phyloP scores from a whole-genome alignment of 495 filamentous ascomycete genomes.

The Tuber microsphaerosporum region DNA sequence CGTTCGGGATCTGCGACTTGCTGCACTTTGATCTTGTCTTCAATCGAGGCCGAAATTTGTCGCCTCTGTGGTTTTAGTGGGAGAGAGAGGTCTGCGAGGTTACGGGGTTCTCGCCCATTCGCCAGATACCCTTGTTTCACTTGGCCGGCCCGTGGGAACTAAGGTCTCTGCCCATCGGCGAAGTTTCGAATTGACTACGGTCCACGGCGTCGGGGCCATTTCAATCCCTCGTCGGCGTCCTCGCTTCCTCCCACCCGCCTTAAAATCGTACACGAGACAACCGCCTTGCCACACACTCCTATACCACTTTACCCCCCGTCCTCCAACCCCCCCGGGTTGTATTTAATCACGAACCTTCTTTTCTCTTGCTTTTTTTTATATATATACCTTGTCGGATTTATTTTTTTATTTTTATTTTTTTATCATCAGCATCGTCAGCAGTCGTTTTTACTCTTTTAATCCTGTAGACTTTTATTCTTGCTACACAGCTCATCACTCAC shows the following conservation, averaged over 20 bases:
- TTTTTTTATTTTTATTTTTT: slow-evolving; percentile 3
- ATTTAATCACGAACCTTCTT: slow-evolving; percentile 12
- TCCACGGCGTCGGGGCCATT: slow-evolving; percentile 5
- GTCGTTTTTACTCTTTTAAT: not conserved
- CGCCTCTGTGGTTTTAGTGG: not conserved
- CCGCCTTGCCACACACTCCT: slow-evolving; percentile 10
- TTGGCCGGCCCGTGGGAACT: not conserved
- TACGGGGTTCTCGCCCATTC: slow-evolving; percentile 32
- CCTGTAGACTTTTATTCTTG: not conserved
- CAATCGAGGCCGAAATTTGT: slow-evolving; percentile 1
- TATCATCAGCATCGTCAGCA: not conserved
- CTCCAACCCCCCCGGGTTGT: slow-evolving; percentile 14
- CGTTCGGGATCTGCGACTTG: slow-evolving; percentile 34
- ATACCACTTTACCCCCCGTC: slow-evolving; percentile 8
- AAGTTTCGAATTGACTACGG: not conserved
- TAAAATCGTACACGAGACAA: slow-evolving; percentile 3
- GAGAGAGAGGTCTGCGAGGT: slow-evolving; percentile 15
- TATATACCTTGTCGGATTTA: slow-evolving; percentile 1
- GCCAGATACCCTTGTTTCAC: slow-evolving; percentile 4
- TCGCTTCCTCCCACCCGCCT: slow-evolving; percentile 10
- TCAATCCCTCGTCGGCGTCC: slow-evolving; percentile 19
- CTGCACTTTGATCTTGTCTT: slow-evolving; percentile 27
- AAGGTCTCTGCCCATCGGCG: slow-evolving; percentile 1
- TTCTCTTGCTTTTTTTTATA: slow-evolving; percentile 15
- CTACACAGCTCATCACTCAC: slow-evolving; percentile 1